These are phyloP conservation scores for Neurospora sp. DNA, from an alignment of 495 filamentous ascomycete species.

Conservation along the genomic window DNA sequence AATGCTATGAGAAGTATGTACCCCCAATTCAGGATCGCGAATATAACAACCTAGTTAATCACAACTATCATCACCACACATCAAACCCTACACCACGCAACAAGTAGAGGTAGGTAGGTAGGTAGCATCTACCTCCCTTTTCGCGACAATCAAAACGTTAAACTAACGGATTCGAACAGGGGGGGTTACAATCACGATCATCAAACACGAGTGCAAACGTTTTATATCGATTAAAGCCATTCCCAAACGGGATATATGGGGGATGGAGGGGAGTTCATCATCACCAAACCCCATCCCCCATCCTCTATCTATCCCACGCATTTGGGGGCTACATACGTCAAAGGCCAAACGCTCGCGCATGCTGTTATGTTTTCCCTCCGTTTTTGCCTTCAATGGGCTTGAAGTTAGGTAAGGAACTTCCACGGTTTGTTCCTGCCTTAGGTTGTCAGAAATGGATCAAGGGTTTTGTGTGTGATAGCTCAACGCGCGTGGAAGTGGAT, in stretches of 20 bases:
- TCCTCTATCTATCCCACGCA: background rate
- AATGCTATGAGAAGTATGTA: too few relatives aligned
- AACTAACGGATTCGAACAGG: background rate
- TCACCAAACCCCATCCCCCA: background rate
- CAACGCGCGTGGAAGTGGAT: background rate
- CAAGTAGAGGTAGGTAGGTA: too few relatives aligned
- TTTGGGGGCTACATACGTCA: background rate
- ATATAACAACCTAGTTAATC: too few relatives aligned
- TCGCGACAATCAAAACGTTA: background rate
- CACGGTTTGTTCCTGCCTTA: too few relatives aligned
- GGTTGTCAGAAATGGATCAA: background rate
- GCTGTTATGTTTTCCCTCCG: background rate
- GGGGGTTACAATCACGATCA: background rate
- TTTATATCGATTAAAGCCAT: background rate
- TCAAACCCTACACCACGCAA: too few relatives aligned
- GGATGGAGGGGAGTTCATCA: background rate
- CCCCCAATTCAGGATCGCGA: too few relatives aligned
- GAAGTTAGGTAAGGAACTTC: background rate
- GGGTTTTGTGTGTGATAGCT: background rate
- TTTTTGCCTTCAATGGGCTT: background rate
- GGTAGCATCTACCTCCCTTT: background rate
- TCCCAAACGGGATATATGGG: background rate
- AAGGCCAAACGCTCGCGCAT: background rate
- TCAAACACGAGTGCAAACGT: background rate
- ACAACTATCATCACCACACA: too few relatives aligned